Evolutionary conservation across 192 early-diverging fungal species (phyloP).

Genomic region (Coemansia umbellata): DNA sequence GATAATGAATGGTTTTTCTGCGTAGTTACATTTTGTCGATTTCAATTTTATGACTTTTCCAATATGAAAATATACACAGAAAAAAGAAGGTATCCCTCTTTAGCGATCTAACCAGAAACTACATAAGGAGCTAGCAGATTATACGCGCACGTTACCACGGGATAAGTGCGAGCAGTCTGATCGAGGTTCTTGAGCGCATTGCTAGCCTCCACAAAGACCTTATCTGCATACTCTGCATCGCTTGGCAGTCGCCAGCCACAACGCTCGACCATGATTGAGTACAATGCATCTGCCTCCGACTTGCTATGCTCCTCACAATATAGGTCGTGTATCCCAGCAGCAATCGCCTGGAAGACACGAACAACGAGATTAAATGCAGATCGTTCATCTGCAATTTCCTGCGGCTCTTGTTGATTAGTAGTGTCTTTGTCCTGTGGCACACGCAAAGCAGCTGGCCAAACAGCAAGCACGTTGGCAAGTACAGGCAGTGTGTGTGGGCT

Average conservation of each 20-base stretch:
- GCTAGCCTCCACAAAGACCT: constrained; percentile 30
- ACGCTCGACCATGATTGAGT: constrained; percentile 38
- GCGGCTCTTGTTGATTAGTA: neutral
- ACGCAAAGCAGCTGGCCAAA: constrained; percentile 35
- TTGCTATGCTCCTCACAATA: constrained; percentile 35
- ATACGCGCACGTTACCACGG: constrained; percentile 39
- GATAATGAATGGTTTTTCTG: neutral
- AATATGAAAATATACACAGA: neutral
- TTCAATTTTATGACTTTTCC: neutral
- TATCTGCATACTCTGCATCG: constrained; percentile 49
- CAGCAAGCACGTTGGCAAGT: constrained; percentile 27
- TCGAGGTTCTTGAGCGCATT: constrained; percentile 13
- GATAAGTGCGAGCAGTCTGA: constrained; percentile 12
- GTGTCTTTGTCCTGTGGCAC: constrained; percentile 1
- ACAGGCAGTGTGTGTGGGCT: constrained; percentile 38
- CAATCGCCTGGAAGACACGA: constrained; percentile 44
- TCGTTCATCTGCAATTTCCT: neutral
- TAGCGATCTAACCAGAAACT: neutral
- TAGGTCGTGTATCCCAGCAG: constrained; percentile 43
- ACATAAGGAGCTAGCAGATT: constrained; percentile 42
- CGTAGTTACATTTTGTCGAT: neutral
- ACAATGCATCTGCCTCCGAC: constrained; percentile 37
- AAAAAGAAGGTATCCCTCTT: neutral
- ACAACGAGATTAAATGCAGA: constrained; percentile 24
- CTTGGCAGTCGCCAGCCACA: constrained; percentile 41